Evolutionary conservation across 2,329 filamentous ascomycete species (phyloP).

Genomic region (Epichloe hybrida): DNA sequence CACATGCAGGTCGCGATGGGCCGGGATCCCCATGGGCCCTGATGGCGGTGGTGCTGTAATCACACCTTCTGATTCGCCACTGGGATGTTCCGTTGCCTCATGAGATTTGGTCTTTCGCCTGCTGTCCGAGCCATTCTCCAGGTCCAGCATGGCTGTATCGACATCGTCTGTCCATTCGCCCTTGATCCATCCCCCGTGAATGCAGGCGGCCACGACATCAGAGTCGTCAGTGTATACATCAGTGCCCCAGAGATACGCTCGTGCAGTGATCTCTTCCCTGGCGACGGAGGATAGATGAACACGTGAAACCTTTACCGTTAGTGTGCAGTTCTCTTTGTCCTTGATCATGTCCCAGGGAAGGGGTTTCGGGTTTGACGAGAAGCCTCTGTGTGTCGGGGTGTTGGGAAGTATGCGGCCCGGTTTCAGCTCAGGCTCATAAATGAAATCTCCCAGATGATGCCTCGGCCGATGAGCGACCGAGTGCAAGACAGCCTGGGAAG

Average conservation of each 20-base stretch:
- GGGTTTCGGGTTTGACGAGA: conserved; percentile 48
- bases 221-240: conserved; percentile 95
- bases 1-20: conserved; percentile 70
- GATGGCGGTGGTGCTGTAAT: conserved; percentile 41
- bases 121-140: conserved; percentile 25
- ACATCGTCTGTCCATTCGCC: conserved; percentile 77
- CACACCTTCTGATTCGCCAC: conserved; percentile 26
- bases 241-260: conserved; percentile 79
- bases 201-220: conserved; percentile 80
- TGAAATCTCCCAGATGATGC: conserved; percentile 68
- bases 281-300: conserved; percentile 57
- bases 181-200: conserved; percentile 89
- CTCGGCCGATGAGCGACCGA: conserved; percentile 58
- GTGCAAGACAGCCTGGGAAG: conserved; percentile 57
- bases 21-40: conserved; percentile 50
- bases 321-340: conserved; percentile 74
- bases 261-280: conserved; percentile 70
- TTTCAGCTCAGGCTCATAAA: conserved; percentile 60
- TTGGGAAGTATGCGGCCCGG: conserved; percentile 33
- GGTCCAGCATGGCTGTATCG: conserved; percentile 52
- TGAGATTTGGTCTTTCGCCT: conserved; percentile 20
- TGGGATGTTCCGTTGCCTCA: conserved; percentile 14
- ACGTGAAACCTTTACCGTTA: conserved; percentile 76
- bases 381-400: conserved; percentile 27
- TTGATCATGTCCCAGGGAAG: conserved; percentile 61